Evolutionary conservation across 495 filamentous ascomycete species (phyloP), one percentile per base, ranked within the genome.

Genomic region (Penicillium robsamsonii): DNA sequence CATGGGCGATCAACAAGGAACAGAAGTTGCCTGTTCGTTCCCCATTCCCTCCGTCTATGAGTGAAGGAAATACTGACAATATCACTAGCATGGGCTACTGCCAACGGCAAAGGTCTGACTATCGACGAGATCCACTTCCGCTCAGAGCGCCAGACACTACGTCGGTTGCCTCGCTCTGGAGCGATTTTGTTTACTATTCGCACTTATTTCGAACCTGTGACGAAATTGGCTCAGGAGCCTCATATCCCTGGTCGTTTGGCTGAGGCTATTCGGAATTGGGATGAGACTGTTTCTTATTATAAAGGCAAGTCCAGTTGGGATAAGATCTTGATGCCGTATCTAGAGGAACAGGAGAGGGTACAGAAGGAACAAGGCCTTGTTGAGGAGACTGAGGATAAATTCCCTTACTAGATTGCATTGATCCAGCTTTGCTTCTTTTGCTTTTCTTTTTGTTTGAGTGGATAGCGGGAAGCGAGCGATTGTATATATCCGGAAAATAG

Each of bases 271-370:
- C 71, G 88, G 48, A 90, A 83, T 70, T 91, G 88, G 89, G 84
- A 84, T 2, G 83, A 88, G 25, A 85, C 89, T 67, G 88, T 91
- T 5, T 79, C 79, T 38, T 76, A 68, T 67, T 91, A 92, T 60
- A 90, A 90, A 73, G 88, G 89, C 1, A 84, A 79, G 70, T 87
- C 87, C 46, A 76, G 73, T 53, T 91, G 87, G 66, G 75, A 80
- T 45, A 81, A 87, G 27, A 81, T 91, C 0, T 66, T 92, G 64
- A 65, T 91, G 29, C 85, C 87, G 64, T 92, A 84, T 73, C 61
- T 92, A 58, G 88, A 91, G 66, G 61, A 60, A 61, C 84, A 85
- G 70, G 86, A 90, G 61, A 64, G 76, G 61, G 80, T 87, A 65
- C 87, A 91, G 78, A 60, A 88, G 15, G 77, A 75, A 31, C 70